These are phyloP conservation scores for Seiridium cupressi DNA, from an alignment of 2,329 filamentous ascomycete genomes.

Conservation along the genomic window DNA sequence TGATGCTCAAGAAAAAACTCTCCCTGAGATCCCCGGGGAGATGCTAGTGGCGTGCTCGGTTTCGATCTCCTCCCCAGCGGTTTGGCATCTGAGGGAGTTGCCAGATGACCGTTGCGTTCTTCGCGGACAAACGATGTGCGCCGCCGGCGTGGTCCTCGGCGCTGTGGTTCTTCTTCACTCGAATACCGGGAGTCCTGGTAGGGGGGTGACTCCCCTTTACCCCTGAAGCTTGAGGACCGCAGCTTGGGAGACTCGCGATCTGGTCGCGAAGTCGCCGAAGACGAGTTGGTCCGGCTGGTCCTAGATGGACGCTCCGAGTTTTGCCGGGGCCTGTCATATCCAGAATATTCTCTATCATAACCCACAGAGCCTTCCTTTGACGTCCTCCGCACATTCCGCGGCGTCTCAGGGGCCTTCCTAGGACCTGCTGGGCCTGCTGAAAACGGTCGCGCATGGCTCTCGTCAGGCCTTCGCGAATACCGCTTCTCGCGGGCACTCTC, in stretches of 20 bases:
- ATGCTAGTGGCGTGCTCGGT: constrained; percentile 20
- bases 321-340: constrained; percentile 15
- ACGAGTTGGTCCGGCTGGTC: constrained; percentile 13
- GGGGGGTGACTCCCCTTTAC: constrained; percentile 16
- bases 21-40: constrained; percentile 20
- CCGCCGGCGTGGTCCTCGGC: constrained; percentile 14
- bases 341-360: not conserved
- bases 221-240: constrained; percentile 16
- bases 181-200: constrained; percentile 24
- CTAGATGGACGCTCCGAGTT: constrained; percentile 16
- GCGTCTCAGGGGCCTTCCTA: constrained; percentile 20
- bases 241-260: constrained; percentile 22
- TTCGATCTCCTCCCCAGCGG: constrained; percentile 19
- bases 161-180: constrained; percentile 27
- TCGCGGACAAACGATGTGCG: constrained; percentile 19
- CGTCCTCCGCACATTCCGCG: constrained; percentile 16
- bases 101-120: constrained; percentile 18
- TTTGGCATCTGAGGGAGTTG: constrained; percentile 17
- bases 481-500: constrained; percentile 16
- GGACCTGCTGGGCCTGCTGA: constrained; percentile 21
- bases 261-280: constrained; percentile 14
- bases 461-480: constrained; percentile 19
- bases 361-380: constrained; percentile 16
- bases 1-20: constrained; percentile 13
- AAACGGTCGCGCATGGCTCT: constrained; percentile 15